These are phyloP conservation scores for Macadamia tetraphylla DNA, from an alignment of 164 flowering plant species.

Conservation along the genomic window DNA sequence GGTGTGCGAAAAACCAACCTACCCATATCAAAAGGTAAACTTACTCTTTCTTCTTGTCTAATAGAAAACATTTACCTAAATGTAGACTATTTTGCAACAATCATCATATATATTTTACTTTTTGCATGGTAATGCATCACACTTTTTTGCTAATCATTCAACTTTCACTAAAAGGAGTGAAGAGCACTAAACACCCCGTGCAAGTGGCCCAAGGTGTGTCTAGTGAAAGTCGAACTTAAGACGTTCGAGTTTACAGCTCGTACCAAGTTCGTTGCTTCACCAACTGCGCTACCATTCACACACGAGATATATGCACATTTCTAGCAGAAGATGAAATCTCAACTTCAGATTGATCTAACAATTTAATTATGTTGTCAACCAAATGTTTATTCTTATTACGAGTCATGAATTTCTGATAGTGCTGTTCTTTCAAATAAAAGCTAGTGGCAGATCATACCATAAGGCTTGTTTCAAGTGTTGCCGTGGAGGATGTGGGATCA, in stretches of 20 bases:
- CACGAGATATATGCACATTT: background rate
- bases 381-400: background rate
- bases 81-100: too few relatives aligned
- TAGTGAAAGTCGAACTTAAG: too few relatives aligned
- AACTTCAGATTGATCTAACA: background rate
- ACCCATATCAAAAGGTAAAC: constrained; percentile 68
- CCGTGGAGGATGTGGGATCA: constrained; percentile 79
- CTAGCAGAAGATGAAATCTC: background rate
- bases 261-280: too few relatives aligned
- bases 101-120: background rate
- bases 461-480: constrained; percentile 78
- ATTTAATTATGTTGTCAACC: background rate
- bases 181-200: background rate
- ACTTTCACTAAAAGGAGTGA: too few relatives aligned
- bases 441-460: constrained; percentile 73
- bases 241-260: background rate
- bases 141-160: too few relatives aligned
- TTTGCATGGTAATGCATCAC: background rate
- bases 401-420: background rate
- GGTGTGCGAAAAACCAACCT: constrained; percentile 87
- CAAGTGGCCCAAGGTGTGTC: background rate
- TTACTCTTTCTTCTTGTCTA: background rate
- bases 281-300: background rate
- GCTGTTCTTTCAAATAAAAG: constrained; percentile 51
- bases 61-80: too few relatives aligned